Evolutionary conservation across 352 stramenopile genomes (phyloP), one percentile per base, ranked within the genome.

Genomic region (Pythium periplocum): DNA sequence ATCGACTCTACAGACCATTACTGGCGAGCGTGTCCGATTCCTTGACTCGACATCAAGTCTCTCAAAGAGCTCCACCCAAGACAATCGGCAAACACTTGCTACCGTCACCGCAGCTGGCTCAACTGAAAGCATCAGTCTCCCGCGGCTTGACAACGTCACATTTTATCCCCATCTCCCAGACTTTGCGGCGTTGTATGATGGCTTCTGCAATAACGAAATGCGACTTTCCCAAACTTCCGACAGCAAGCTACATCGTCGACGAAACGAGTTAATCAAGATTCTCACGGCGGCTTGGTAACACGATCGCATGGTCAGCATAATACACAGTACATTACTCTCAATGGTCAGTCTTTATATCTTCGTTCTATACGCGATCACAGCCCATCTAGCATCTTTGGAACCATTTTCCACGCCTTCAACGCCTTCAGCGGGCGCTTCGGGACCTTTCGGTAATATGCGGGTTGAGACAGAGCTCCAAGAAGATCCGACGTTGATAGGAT

Each of bases 341-440:
- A 26, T 26, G 17, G 17, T 26, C 17, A 26, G 17, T 26, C 17
- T 26, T 26, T 0, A 26, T 26, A 26, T 26, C 17, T 26, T 26
- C 17, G 17, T 26, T 26, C 17, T 26, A 26, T 26, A 26, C 17
- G 17, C 17, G 17, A 26, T 26, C 17, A 26, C 17, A 26, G 17
- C 17, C 17, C 17, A 26, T 26, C 17, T 26, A 26, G 17, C 17
- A 26, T 26, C 17, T 26, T 26, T 26, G 17, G 17, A 5, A 64
- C 70, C 31, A 77, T 73, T 45, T 82, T 82, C 80, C 80, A 90
- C 45, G 66, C 78, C 56, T 90, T 90, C 10, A 78, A 75, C 17
- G 80, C 78, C 49, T 91, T 91, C 11, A 91, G 49, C 5, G 80
- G 80, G 30, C 80, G 64, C 43, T 64, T 81, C 0, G 80, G 80